Base-by-base conservation (phyloP, 163 green algal genomes). In the Scenedesmus sp. region DNA sequence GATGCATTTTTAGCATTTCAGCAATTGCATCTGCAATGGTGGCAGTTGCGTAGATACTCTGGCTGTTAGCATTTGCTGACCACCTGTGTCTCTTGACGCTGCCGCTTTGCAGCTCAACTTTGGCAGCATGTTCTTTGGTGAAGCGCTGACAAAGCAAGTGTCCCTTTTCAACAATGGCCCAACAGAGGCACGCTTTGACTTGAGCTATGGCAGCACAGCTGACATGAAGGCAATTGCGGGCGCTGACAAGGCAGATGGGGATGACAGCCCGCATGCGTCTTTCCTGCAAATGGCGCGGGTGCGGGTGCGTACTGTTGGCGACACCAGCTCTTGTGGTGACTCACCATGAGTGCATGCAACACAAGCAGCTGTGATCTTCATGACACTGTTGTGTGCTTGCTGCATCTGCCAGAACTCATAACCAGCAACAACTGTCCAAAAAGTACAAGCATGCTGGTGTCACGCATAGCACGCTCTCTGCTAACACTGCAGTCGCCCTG, bases 211-310 rank as follows among this genome's bases (percentile, higher is more conserved):
- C 56, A 34, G 23, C 13, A 70, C 52, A 55, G n/a, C 67, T n/a
- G 90, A 92, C 54, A 90, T 92, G 90, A 56, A 55, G 46, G 56
- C 84, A 7, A 59, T 91, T 52, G 87, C 74, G 20, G 74, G 20
- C 13, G 79, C 26, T 46, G 74, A 76, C 57, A 56, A 82, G 66
- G 83, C 67, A n/a, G 73, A 20, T 46, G 83, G 55, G 8, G 88
- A 70, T n/a, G 81, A 76, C 54, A 52, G 73, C 84, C 59, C 84
- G 26, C 34, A 73, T 26, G 52, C 90, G 16, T 10, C 26, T 2
- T 92, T 92, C 84, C 7, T 92, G 90, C 70, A 66, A 8, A 18
- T 92, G 52, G 90, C 90, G 34, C 64, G 83, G 3, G 66, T 92
- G 0, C 64, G 90, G 83, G 90, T 92, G 64, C 77, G 85, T 13